These are phyloP conservation scores for Malassezia equina DNA, from an alignment of 1,284 basidiomycete species.

Conservation along the genomic window DNA sequence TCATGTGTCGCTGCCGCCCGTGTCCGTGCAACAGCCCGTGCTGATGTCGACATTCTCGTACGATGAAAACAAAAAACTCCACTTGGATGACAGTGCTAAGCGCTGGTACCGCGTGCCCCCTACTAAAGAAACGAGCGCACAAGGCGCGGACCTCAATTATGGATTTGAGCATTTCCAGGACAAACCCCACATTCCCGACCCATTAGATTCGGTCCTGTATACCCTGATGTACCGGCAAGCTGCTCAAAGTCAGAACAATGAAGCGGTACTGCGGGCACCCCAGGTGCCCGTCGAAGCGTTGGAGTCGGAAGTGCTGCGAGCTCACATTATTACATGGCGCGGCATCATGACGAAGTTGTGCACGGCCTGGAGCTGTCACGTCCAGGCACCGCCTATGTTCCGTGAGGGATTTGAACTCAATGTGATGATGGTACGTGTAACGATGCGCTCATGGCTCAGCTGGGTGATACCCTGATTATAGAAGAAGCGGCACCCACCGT, in stretches of 20 bases:
- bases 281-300: conserved; percentile 2
- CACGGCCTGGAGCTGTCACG: conserved; percentile 22
- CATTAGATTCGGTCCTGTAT: conserved; percentile 19
- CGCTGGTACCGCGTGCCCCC: conserved; percentile 15
- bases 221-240: conserved; percentile 13
- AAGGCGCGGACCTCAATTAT: conserved; percentile 39
- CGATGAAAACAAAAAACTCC: conserved; percentile 3
- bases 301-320: conserved; percentile 33
- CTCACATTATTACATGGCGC: conserved; percentile 65
- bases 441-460: conserved; percentile 4
- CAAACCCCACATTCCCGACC: conserved; percentile 40
- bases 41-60: conserved; percentile 15
- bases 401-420: conserved; percentile 49
- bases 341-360: conserved; percentile 75
- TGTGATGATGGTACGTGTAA: conserved; percentile 23
- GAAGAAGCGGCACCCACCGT: conserved; percentile 56
- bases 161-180: conserved; percentile 60
- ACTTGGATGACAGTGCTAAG: conserved; percentile 11
- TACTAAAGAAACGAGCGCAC: conserved; percentile 1
- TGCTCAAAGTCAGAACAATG: background rate
- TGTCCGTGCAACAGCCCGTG: conserved; percentile 13
- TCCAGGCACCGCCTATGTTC: conserved; percentile 16
- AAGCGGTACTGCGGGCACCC: conserved; percentile 1
- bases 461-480: conserved; percentile 62
- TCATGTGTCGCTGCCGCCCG: background rate